Evolutionary conservation across 257 asterid species (phyloP).

Genomic region (Schizonepeta tenuifolia): DNA sequence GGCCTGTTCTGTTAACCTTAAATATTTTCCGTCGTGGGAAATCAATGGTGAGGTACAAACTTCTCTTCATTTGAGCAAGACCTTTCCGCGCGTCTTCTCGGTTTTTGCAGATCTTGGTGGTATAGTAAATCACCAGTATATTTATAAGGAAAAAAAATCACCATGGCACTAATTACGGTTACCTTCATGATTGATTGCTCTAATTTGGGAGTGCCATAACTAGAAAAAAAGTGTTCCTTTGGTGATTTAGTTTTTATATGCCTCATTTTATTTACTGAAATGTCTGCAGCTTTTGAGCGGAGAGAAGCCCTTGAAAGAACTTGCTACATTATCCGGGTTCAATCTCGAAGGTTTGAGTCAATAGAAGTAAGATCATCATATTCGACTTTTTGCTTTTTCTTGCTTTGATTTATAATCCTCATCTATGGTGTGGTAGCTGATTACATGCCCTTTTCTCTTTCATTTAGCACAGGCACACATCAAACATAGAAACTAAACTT

Average conservation of each 20-base stretch:
- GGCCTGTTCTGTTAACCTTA: constrained; percentile 64
- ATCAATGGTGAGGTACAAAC: constrained; percentile 73
- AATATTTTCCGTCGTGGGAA: constrained; percentile 84
- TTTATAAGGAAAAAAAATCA: background rate
- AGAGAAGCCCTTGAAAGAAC: constrained; percentile 68
- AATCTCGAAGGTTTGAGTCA: constrained; percentile 58
- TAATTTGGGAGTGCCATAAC: background rate
- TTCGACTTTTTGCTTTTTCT: background rate
- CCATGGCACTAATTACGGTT: background rate
- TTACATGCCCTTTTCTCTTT: background rate
- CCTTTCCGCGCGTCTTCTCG: background rate
- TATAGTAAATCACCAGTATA: background rate
- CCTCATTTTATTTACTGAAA: constrained; percentile 8
- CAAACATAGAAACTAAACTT: background rate
- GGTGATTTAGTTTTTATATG: constrained; percentile 1
- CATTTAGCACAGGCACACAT: background rate
- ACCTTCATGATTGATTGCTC: constrained; percentile 2
- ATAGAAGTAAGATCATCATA: constrained; percentile 33
- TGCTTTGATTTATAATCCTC: background rate
- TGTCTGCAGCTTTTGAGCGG: constrained; percentile 70
- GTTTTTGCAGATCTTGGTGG: background rate
- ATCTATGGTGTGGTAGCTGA: background rate
- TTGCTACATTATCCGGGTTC: constrained; percentile 73
- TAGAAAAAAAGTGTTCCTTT: background rate
- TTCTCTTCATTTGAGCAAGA: constrained; percentile 11